Evolutionary conservation across 306 rosid genomes (phyloP), one percentile per base, ranked within the genome.

Genomic region (Quercus dentata): DNA sequence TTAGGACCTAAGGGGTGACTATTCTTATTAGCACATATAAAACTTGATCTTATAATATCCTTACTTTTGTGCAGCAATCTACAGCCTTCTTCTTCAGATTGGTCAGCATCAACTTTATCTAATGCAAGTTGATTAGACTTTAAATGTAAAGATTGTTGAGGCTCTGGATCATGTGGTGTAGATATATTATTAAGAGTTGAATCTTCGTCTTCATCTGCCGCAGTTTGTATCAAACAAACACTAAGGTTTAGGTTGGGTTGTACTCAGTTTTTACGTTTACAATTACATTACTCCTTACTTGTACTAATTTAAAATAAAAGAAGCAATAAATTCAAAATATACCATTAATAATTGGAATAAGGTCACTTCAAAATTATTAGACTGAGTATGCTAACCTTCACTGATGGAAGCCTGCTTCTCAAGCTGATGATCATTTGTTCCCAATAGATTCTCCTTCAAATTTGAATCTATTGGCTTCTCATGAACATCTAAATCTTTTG

Each of bases 301-400:
- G 31, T 33, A 12, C 77, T 21, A 64, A 56, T 11, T 51, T n/a
- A 20, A 77, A 79, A 57, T 73, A n/a, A 21, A 69, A 15, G 38
- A 11, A 49, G 33, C 8, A 46, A 59, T 17, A 23, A 18, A 46
- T 35, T 30, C 38, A 49, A 41, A 7, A 74, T 33, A 6, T 56
- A 75, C 61, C 35, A 63, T 61, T 38, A 73, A 61, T 33, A 44
- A 58, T 35, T 52, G 49, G 56, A 76, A 4, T 41, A 72, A 75
- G 55, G 19, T 67, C 6, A 63, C 28, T 21, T 27, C 56, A 76
- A 54, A 71, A 49, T 61, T 8, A 76, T 7, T 18, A 71, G 64
- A 61, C 41, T n/a, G 69, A 78, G 76, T 27, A 20, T 73, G 41
- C 89, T 72, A 61, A 90, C 97, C 92, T 85, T 86, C 87, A 69